Evolutionary conservation across 2,329 filamentous ascomycete species (phyloP), one percentile per base, ranked within the genome.

Genomic region (Phialocephala sp.): DNA sequence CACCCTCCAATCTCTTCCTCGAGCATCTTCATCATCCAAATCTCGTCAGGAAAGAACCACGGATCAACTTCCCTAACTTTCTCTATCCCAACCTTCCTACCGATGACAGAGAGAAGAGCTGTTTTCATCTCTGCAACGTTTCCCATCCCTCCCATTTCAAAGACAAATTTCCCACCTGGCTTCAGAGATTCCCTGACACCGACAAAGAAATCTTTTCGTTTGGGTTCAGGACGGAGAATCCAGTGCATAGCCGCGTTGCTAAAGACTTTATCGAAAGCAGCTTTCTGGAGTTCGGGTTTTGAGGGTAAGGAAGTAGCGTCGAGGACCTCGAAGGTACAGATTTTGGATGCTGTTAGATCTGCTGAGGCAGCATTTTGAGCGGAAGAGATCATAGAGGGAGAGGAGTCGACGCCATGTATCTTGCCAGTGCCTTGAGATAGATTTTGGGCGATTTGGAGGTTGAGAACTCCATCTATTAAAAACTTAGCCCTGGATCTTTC

Each of bases 81-180:
- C n/a, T 78, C 72, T 1, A 89, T 69, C 0, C 85, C 79, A 0
- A 87, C 74, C 0, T 85, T 83, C 1, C 83, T 80, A 1, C 78
- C 76, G 0, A 90, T 78, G 1, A 83, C 83, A 18, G 81, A 79
- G 4, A 88, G 77, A 8, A 91, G 78, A 1, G 86, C 86, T 0
- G 85, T 80, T 35, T 85, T 82, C 70, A 90, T 83, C 63, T 91
- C 89, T 0, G 81, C 79, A 0, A 90, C 82, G 76, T 92, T 91
- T 22, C 90, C 90, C 59, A 88, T 82, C 0, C 89, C 89, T 60
- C 90, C 89, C 86, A 89, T 89, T 76, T 92, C 90, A 71, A 92
- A 91, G 11, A 85, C 83, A 65, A 92, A 88, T 0, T 71, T 72
- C 1, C 87, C 89, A 12, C 82, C 83, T 0, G 85, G 83, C 39